phyloP scores from a whole-genome alignment of 495 filamentous ascomycete genomes.

The Lophiotrema nucula region DNA sequence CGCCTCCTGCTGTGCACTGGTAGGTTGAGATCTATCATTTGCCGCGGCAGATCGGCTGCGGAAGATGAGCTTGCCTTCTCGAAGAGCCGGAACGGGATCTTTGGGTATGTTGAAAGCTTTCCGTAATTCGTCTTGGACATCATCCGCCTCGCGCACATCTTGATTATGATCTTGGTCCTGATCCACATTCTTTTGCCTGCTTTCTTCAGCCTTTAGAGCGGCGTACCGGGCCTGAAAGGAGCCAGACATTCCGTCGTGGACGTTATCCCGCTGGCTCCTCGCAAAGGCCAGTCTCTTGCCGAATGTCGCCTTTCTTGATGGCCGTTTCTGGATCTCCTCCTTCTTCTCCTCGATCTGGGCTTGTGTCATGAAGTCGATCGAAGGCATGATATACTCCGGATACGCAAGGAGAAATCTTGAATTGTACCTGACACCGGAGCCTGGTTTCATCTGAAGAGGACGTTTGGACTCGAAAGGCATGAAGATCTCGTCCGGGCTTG shows the following conservation, averaged over 20 bases:
- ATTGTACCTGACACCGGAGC: background rate
- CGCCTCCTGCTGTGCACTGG: too few relatives aligned
- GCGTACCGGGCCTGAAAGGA: too few relatives aligned
- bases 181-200: too few relatives aligned
- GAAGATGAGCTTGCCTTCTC: too few relatives aligned
- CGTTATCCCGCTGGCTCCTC: constrained; percentile 4
- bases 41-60: too few relatives aligned
- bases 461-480: background rate
- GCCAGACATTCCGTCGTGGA: constrained; percentile 12
- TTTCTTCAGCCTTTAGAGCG: too few relatives aligned
- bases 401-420: constrained; percentile 30
- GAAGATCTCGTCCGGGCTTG: background rate
- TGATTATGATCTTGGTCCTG: too few relatives aligned
- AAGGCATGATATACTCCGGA: constrained; percentile 25
- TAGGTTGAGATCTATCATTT: too few relatives aligned
- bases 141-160: too few relatives aligned
- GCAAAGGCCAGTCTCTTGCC: constrained; percentile 15
- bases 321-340: constrained; percentile 34
- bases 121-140: too few relatives aligned
- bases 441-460: constrained; percentile 21
- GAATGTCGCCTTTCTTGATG: constrained; percentile 34
- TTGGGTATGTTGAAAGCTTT: too few relatives aligned
- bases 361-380: constrained; percentile 7
- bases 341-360: constrained; percentile 26
- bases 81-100: too few relatives aligned